Base-by-base conservation (phyloP, 176 grass and related monocot species). In the Oryza glaberrima region DNA sequence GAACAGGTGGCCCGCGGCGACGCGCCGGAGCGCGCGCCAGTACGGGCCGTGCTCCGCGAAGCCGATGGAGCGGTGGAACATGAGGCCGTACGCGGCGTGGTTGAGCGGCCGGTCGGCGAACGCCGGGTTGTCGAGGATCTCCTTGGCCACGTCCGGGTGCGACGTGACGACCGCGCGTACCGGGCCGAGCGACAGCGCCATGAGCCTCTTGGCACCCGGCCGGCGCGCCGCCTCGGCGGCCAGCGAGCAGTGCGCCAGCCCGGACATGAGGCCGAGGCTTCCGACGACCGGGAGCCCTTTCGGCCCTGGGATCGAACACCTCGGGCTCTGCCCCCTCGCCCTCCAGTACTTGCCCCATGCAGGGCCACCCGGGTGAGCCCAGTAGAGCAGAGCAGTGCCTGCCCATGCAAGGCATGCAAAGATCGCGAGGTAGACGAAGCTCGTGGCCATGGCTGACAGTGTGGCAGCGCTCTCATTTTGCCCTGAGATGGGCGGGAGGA, bases 11-110 rank as follows among this genome's bases (percentile, higher is more conserved):
- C 77, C 87, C 1, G 88, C 76, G 3, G 90, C 88, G 35, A 91
- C 74, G 66, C 88, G 90, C 20, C 92, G 91, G 73, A 94, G 88
- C 67, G 64, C 81, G 38, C 87, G 86, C 92, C 93, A 94, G 81
- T 98, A 95, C 3, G 74, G 35, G 16, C 95, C 92, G 75, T 95
- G 90, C 74, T 94, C 88, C 17, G 95, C 92, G 84, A 98, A 98
- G 26, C 95, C 95, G 68, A 94, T 95, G 69, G 95, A 79, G 64
- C 91, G 92, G 76, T 98, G 88, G 82, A 98, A 98, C 95, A 95
- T 93, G 88, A 98, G 92, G 70, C 92, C 88, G 88, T 95, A 98
- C 38, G 92, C 92, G 0, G 92, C 91, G 71, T 97, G 88, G 78
- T 92, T 97, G 16, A 78, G 67, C 19, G 92, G 92, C 1, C 90